Evolutionary conservation across 2,329 filamentous ascomycete genomes (phyloP).

Genomic region (Pseudocercospora fuligena): DNA sequence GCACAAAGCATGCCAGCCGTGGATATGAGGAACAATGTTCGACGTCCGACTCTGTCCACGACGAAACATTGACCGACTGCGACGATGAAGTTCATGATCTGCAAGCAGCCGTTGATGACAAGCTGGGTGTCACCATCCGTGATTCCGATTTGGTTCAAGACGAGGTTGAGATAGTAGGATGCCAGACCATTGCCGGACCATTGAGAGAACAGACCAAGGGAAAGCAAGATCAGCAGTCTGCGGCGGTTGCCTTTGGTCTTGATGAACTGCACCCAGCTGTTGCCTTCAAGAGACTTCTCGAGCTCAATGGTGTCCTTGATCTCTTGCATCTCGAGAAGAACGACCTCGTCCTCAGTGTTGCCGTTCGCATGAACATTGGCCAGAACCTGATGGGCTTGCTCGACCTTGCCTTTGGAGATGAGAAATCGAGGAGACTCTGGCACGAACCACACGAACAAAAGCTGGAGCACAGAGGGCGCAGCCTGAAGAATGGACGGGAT

Average conservation of each 20-base stretch:
- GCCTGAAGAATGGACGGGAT: conserved; percentile 60
- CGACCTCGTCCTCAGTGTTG: conserved; percentile 50
- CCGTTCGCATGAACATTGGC: conserved; percentile 59
- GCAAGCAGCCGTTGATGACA: conserved; percentile 55
- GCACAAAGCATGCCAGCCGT: conserved; percentile 46
- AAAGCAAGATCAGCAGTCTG: conserved; percentile 59
- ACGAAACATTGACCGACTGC: conserved; percentile 52
- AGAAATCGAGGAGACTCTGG: conserved; percentile 67
- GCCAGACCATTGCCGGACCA: conserved; percentile 61
- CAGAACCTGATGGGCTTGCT: conserved; percentile 58
- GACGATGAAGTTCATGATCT: conserved; percentile 65
- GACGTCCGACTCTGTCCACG: conserved; percentile 43
- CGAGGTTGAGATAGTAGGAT: conserved; percentile 47
- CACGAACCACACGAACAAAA: conserved; percentile 55
- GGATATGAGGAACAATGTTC: conserved; percentile 44
- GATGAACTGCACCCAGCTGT: conserved; percentile 53
- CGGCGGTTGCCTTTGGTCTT: conserved; percentile 60
- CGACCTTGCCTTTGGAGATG: conserved; percentile 55
- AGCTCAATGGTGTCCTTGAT: conserved; percentile 55
- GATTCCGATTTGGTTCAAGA: conserved; percentile 44
- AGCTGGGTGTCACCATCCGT: conserved; percentile 44
- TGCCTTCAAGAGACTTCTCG: conserved; percentile 55
- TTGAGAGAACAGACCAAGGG: conserved; percentile 61
- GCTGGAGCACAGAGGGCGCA: conserved; percentile 51
- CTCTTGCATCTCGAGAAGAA: conserved; percentile 56